phyloP scores from a whole-genome alignment of 164 flowering plant genomes.

The Vitis vinifera region ASM3070453v1 NC_081815.1:17487501-17488000 shows the following conservation, averaged over 20 bases:
- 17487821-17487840: constrained; percentile 37
- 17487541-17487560: constrained; percentile 36
- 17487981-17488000: constrained; percentile 40
- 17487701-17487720: constrained; percentile 58
- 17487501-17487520: constrained; percentile 32
- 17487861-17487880: constrained; percentile 26
- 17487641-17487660: constrained; percentile 15
- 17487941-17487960: constrained; percentile 43
- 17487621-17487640: constrained; percentile 4
- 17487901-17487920: constrained; percentile 32
- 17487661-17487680: constrained; percentile 40
- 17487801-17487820: constrained; percentile 37
- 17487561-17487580: constrained; percentile 45
- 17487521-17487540: neutral
- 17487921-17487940: constrained; percentile 27
- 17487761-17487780: constrained; percentile 49
- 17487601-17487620: constrained; percentile 36
- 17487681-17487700: constrained; percentile 66
- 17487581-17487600: constrained; percentile 34
- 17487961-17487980: constrained; percentile 51
- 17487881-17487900: constrained; percentile 42
- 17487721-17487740: constrained; percentile 25
- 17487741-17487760: constrained; percentile 33
- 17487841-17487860: constrained; percentile 28
- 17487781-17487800: constrained; percentile 16